Percentiles rank a stretch among this genome's conserved stretches.
These are phyloP conservation scores for Fusarium heterosporum DNA, from an alignment of 2,329 filamentous ascomycete species.

Conservation along the genomic window DNA sequence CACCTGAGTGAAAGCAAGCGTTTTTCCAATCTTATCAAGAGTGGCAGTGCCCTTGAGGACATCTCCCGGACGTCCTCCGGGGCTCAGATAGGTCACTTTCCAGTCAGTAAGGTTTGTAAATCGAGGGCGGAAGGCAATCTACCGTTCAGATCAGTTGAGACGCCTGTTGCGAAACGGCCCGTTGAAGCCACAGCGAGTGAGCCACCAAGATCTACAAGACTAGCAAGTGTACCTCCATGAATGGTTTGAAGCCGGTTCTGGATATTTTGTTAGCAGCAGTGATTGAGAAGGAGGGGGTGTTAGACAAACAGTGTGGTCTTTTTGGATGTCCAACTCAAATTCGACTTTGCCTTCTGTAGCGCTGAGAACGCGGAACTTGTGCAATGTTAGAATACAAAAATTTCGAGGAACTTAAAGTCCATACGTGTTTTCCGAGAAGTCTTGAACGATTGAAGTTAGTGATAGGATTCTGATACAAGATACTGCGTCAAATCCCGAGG, in stretches of 20 bases:
- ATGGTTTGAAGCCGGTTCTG: constrained; percentile 82
- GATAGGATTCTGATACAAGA: neutral
- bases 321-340: constrained; percentile 80
- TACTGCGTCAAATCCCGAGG: neutral
- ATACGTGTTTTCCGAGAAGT: constrained; percentile 48
- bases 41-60: constrained; percentile 66
- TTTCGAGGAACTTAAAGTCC: rapidly evolving
- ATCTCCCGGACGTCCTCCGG: constrained; percentile 69
- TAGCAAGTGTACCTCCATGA: constrained; percentile 83
- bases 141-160: constrained; percentile 75
- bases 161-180: constrained; percentile 71
- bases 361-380: constrained; percentile 73
- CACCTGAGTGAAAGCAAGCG: constrained; percentile 70
- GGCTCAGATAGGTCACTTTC: constrained; percentile 71
- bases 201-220: constrained; percentile 75
- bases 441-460: constrained; percentile 29
- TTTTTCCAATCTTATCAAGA: constrained; percentile 75
- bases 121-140: neutral
- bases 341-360: constrained; percentile 76
- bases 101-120: neutral
- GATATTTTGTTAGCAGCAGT: rapidly evolving
- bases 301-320: constrained; percentile 76
- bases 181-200: constrained; percentile 74
- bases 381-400: neutral
- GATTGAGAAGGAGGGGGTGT: neutral